phyloP scores from a whole-genome alignment of 176 grass and related monocot species.

The Zoysia pacifica region DNA sequence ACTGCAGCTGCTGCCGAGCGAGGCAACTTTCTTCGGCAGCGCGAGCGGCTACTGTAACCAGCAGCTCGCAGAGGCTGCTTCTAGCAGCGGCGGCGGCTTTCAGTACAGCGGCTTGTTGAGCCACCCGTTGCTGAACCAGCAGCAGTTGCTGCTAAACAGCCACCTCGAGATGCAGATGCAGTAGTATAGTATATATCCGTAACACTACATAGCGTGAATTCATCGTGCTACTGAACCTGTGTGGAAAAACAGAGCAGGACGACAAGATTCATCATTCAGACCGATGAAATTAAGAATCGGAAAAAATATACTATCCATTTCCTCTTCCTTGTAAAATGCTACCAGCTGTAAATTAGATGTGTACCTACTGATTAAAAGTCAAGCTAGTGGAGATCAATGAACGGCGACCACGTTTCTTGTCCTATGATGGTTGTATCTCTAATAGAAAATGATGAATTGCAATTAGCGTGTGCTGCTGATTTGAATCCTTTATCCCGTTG shows the following conservation, averaged over 20 bases:
- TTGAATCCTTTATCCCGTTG: conserved; percentile 1
- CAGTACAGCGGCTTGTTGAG: conserved; percentile 46
- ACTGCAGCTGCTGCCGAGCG: neutral
- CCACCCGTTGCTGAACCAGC: conserved; percentile 35
- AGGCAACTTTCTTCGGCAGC: neutral
- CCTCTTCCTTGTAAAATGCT: conserved; percentile 7
- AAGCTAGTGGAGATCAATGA: conserved; percentile 12
- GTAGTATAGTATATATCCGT: neutral
- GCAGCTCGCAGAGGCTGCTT: conserved; percentile 12
- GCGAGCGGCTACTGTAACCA: conserved; percentile 44
- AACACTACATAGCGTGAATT: neutral
- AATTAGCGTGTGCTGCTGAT: neutral
- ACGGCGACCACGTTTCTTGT: conserved; percentile 24
- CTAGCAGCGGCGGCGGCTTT: neutral
- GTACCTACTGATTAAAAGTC: neutral
- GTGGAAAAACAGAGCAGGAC: neutral
- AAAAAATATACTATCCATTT: neutral
- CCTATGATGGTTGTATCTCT: neutral
- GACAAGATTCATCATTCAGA: neutral
- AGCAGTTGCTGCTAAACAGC: conserved; percentile 21
- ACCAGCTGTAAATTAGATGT: conserved; percentile 28
- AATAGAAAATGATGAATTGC: neutral
- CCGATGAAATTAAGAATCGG: neutral
- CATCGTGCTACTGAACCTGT: neutral
- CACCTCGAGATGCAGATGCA: conserved; percentile 17